phyloP scores from a whole-genome alignment of 2,329 filamentous ascomycete genomes.

The Waltergamsia citrina region DNA sequence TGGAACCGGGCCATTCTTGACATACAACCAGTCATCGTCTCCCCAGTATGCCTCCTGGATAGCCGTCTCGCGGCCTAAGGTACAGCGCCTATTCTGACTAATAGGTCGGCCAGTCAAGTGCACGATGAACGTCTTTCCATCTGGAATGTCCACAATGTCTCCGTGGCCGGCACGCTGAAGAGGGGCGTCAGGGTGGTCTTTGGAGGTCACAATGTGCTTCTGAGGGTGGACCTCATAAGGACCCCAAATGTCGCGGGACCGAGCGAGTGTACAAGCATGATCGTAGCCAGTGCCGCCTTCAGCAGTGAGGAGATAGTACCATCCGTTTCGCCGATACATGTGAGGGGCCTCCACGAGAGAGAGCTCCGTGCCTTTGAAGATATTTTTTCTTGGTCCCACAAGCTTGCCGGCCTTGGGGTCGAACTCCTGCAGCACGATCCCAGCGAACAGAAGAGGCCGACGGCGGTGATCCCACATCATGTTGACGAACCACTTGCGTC shows the following conservation, averaged over 20 bases:
- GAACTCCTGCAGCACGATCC: conserved; percentile 50
- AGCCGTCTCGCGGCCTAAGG: conserved; percentile 44
- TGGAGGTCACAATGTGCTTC: conserved; percentile 46
- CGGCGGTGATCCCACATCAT: conserved; percentile 46
- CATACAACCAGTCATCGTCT: conserved; percentile 52
- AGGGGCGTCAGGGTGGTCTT: conserved; percentile 35
- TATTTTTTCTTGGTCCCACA: conserved; percentile 44
- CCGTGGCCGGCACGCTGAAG: conserved; percentile 44
- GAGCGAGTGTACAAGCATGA: conserved; percentile 51
- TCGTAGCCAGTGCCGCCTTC: conserved; percentile 52
- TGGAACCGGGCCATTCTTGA: conserved; percentile 48
- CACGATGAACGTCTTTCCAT: conserved; percentile 43
- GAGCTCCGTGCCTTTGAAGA: conserved; percentile 46
- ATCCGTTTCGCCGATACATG: conserved; percentile 46
- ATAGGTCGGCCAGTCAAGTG: conserved; percentile 42
- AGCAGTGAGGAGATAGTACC: conserved; percentile 51
- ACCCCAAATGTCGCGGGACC: conserved; percentile 42
- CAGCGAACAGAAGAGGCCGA: conserved; percentile 39
- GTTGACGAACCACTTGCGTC: conserved; percentile 46
- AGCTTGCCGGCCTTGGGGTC: conserved; percentile 37
- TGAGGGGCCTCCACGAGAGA: conserved; percentile 48
- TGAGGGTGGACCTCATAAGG: conserved; percentile 52
- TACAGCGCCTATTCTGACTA: conserved; percentile 39
- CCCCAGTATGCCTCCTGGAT: conserved; percentile 52
- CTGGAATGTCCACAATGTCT: conserved; percentile 42